Evolutionary conservation across 23 red algal genomes (phyloP).

Genomic region (Gracilariopsis chorda): DNA sequence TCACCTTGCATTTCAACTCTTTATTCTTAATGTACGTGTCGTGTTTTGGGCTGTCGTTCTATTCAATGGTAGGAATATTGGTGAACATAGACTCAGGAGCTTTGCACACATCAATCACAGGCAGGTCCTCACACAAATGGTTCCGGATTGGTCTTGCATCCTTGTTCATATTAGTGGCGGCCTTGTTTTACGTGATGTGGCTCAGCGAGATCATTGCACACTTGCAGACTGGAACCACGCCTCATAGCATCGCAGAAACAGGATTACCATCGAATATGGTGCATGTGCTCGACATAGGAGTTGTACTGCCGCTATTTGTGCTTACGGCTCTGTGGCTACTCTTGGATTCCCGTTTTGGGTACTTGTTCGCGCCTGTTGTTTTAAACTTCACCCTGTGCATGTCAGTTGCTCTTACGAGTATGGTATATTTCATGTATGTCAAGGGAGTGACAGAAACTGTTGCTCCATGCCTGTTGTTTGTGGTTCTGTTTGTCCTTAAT

Average conservation of each 20-base stretch:
- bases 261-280: neutral
- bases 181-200: neutral
- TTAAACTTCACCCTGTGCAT: neutral
- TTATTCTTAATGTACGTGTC: neutral
- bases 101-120: neutral
- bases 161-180: neutral
- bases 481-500: neutral
- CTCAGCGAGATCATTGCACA: neutral
- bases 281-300: neutral
- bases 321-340: neutral
- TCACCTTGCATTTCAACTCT: slow-evolving; percentile 1
- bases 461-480: neutral
- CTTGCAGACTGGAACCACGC: neutral
- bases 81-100: neutral
- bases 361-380: neutral
- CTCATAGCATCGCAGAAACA: neutral
- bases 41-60: neutral
- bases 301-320: neutral
- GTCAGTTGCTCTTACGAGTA: neutral
- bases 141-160: neutral
- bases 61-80: slow-evolving; percentile 3
- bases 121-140: too few relatives aligned
- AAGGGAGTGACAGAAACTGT: neutral
- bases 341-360: neutral
- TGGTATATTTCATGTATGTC: neutral